Conservation (phyloP, 2,329 filamentous ascomycete genomes). For the Amesomyces nigricolor region DNA sequence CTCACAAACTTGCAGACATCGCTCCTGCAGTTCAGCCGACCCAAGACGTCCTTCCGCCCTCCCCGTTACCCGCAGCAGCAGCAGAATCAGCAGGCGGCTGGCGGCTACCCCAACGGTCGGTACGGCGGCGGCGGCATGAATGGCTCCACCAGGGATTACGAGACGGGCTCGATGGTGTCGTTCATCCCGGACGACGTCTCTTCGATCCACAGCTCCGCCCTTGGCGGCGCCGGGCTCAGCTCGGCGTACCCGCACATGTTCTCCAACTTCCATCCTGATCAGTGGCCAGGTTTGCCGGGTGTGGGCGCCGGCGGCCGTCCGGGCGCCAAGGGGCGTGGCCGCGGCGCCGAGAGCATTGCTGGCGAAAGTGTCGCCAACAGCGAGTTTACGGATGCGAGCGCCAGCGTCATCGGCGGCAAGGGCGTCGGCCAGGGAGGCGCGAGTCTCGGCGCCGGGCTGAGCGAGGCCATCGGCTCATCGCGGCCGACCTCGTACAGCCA, state of each 20-base stretch:
- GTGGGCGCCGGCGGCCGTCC: conserved; percentile 53
- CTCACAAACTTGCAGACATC: conserved; percentile 94
- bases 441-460: conserved; percentile 75
- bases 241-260: conserved; percentile 93
- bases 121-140: conserved; percentile 31
- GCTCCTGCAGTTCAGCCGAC: conserved; percentile 87
- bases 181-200: conserved; percentile 98
- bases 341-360: conserved; percentile 71
- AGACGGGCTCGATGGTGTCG: conserved; percentile 83
- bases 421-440: conserved; percentile 79
- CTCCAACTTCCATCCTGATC: conserved; percentile 79
- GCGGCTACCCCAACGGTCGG: conserved; percentile 37
- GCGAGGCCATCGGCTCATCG: conserved; percentile 62
- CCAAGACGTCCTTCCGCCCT: conserved; percentile 87
- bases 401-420: conserved; percentile 70
- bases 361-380: conserved; percentile 91
- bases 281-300: conserved; percentile 78
- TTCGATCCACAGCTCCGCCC: conserved; percentile 85
- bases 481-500: conserved; percentile 62
- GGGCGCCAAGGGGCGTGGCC: conserved; percentile 60
- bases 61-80: conserved; percentile 67
- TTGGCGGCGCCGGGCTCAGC: conserved; percentile 75
- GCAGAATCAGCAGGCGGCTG: conserved; percentile 63
- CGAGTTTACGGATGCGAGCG: conserved; percentile 78
- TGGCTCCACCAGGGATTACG: conserved; percentile 50